A percentile compares a stretch with the other conserved stretches of the same genome.
Evolutionary conservation across 1,284 basidiomycete species (phyloP).

Genomic region (Abortiporus biennis): DNA sequence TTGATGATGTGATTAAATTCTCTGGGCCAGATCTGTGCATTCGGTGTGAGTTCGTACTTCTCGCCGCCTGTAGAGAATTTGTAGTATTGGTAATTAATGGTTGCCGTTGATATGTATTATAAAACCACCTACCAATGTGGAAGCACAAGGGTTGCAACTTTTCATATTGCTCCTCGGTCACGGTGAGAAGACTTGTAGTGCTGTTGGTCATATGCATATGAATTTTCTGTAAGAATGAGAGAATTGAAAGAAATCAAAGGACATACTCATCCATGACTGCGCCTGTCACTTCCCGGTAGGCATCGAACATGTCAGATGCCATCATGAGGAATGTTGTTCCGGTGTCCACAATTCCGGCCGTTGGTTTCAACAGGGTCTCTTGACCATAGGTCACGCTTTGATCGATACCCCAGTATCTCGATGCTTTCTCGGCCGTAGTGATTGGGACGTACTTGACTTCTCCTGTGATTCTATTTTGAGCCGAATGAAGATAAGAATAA

Average conservation of each 20-base stretch:
- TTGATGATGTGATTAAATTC: constrained; percentile 44
- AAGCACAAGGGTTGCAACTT: constrained; percentile 53
- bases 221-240: background rate
- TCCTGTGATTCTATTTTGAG: constrained; percentile 30
- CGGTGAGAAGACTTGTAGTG: constrained; percentile 48
- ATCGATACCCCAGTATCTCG: constrained; percentile 49
- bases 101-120: background rate
- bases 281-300: constrained; percentile 46
- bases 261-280: constrained; percentile 38
- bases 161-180: constrained; percentile 44
- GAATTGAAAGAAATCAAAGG: background rate
- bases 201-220: too few species aligned
- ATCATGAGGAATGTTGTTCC: constrained; percentile 42
- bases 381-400: constrained; percentile 41
- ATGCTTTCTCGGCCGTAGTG: constrained; percentile 42
- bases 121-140: constrained; percentile 35
- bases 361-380: constrained; percentile 27
- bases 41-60: constrained; percentile 41
- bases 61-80: constrained; percentile 18
- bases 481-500: constrained; percentile 2
- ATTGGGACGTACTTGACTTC: constrained; percentile 44
- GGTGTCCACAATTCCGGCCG: constrained; percentile 52
- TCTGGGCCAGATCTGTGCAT: constrained; percentile 59
- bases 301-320: constrained; percentile 41
- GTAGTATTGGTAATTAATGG: background rate